These are phyloP conservation scores for Eudorina sp. DNA, from an alignment of 139 green algal genomes.

Conservation along the genomic window DNA sequence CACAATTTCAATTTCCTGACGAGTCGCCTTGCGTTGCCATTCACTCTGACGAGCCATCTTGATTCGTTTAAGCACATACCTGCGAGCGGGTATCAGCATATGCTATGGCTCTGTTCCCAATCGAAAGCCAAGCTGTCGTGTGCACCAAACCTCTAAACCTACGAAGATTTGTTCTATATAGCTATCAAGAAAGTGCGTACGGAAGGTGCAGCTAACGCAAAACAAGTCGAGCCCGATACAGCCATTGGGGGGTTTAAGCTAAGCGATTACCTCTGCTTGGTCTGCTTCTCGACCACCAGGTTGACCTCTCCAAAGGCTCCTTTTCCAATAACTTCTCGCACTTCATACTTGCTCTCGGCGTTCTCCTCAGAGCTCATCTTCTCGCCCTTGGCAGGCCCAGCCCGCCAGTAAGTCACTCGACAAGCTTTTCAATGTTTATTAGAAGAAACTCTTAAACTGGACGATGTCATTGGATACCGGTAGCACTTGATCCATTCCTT, in stretches of 20 bases:
- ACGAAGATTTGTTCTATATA: no score
- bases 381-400: no score
- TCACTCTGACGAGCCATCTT: conserved; percentile 71
- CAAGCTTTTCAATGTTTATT: no score
- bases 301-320: conserved; percentile 69
- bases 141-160: no score
- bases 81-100: background rate
- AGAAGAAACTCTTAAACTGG: no score
- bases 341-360: conserved; percentile 54
- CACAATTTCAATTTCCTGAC: conserved; percentile 75
- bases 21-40: conserved; percentile 69
- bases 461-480: no score
- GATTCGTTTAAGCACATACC: conserved; percentile 73
- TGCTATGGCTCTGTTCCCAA: no score
- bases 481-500: no score
- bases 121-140: no score
- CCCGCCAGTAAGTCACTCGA: no score
- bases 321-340: conserved; percentile 67
- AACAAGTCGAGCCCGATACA: background rate
- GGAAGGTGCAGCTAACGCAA: no score
- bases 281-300: conserved; percentile 55
- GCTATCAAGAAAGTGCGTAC: no score
- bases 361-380: background rate
- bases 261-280: conserved; percentile 48
- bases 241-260: background rate